A percentile compares a stretch with the other conserved stretches of the same genome.
Conservation (phyloP, 768 basidiomycete genomes). For the Tephrocybe sp. region DNA sequence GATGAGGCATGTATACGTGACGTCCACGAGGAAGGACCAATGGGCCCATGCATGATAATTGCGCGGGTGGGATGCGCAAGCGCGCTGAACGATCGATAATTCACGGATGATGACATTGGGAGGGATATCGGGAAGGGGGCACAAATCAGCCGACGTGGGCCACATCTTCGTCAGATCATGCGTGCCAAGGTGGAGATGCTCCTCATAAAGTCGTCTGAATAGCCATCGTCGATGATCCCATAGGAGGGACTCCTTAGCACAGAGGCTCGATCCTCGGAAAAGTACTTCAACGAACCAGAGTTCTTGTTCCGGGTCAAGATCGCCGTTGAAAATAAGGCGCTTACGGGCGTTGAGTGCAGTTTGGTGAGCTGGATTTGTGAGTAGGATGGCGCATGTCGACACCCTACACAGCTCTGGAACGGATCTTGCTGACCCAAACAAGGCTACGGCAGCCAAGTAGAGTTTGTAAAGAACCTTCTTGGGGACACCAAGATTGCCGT, state of each 20-base stretch:
- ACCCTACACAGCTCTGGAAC: constrained; percentile 18
- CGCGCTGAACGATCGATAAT: constrained; percentile 42
- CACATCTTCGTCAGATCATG: constrained; percentile 16
- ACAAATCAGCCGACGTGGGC: constrained; percentile 24
- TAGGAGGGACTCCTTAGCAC: constrained; percentile 63
- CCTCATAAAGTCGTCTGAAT: constrained; percentile 33
- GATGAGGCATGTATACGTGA: constrained; percentile 20
- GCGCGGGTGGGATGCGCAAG: constrained; percentile 64
- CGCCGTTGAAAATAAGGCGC: constrained; percentile 39
- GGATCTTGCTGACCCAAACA: constrained; percentile 32
- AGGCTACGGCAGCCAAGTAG: constrained; percentile 44
- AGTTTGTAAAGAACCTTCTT: constrained; percentile 52
- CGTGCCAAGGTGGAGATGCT: constrained; percentile 9
- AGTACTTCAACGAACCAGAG: constrained; percentile 45
- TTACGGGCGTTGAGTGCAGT: constrained; percentile 68
- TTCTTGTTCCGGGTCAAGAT: constrained; percentile 43
- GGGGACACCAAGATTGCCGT: constrained; percentile 66
- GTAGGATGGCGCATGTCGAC: constrained; percentile 51
- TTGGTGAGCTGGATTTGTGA: constrained; percentile 69
- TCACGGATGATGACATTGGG: constrained; percentile 42
- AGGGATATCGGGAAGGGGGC: constrained; percentile 33
- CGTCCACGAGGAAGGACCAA: constrained; percentile 49
- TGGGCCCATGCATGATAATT: constrained; percentile 79
- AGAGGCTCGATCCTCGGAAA: constrained; percentile 51
- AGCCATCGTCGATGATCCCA: constrained; percentile 78